Evolutionary conservation across 1,284 basidiomycete species (phyloP).

Genomic region (Cryptococcus floricola): DNA sequence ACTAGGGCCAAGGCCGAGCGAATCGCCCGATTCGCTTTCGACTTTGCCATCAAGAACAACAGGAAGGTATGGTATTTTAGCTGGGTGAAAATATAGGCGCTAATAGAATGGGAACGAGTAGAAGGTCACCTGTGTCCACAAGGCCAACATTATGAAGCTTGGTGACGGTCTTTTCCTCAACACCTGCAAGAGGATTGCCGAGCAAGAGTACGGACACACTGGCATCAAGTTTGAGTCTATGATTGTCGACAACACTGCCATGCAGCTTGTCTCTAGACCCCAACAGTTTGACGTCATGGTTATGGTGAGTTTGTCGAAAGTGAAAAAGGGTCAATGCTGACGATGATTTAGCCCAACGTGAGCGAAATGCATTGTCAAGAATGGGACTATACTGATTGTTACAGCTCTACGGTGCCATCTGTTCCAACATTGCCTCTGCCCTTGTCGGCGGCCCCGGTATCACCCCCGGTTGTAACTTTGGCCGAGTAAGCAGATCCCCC

Average conservation of each 20-base stretch:
- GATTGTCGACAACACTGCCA: constrained; percentile 99
- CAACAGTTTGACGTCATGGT: constrained; percentile 99
- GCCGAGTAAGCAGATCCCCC: constrained; percentile 59
- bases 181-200: constrained; percentile 93
- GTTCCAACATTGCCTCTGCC: constrained; percentile 97
- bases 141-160: constrained; percentile 99
- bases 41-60: constrained; percentile 98
- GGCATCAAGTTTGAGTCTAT: constrained; percentile 95
- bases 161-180: constrained; percentile 99
- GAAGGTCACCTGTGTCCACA: constrained; percentile 99
- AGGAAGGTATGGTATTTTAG: constrained; percentile 71
- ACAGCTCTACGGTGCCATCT: constrained; percentile 75
- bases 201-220: constrained; percentile 81
- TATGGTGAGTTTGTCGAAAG: constrained; percentile 58
- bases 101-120: constrained; percentile 37
- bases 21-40: constrained; percentile 95
- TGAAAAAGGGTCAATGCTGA: constrained; percentile 5
- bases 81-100: neutral
- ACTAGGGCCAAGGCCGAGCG: constrained; percentile 94
- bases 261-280: constrained; percentile 96
- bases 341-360: constrained; percentile 30
- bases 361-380: neutral
- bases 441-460: constrained; percentile 97
- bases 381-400: neutral
- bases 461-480: constrained; percentile 97